phyloP scores from a whole-genome alignment of 2,329 filamentous ascomycete genomes.

The Orbilia oligospora region DNA sequence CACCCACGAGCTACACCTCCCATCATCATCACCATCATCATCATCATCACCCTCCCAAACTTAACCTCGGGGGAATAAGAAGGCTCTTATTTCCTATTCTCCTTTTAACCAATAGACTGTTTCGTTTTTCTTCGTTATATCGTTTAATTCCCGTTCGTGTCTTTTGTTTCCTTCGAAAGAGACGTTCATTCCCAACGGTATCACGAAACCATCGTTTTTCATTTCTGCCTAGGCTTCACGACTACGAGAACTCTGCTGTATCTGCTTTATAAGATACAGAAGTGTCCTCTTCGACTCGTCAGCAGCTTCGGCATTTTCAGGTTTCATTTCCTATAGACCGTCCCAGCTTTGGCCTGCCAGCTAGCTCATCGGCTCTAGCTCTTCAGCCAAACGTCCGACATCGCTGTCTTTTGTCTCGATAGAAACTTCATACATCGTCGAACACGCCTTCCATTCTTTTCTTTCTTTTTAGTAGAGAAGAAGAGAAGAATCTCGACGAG shows the following conservation, averaged over 20 bases:
- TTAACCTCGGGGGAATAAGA: conserved; percentile 54
- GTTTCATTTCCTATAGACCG: conserved; percentile 14
- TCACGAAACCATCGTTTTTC: conserved; percentile 44
- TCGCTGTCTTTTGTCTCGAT: conserved; percentile 19
- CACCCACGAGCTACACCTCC: conserved; percentile 45
- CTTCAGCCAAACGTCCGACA: conserved; percentile 12
- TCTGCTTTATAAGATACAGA: conserved; percentile 12
- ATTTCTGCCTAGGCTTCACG: conserved; percentile 31
- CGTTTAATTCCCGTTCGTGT: conserved; percentile 61
- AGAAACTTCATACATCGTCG: conserved; percentile 17
- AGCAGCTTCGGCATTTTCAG: conserved; percentile 12
- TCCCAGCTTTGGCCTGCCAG: conserved; percentile 18
- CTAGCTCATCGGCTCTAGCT: conserved; percentile 30
- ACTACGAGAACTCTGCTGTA: conserved; percentile 6
- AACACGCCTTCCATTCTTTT: conserved; percentile 33
- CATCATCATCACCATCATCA: conserved; percentile 29
- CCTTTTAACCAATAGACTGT: conserved; percentile 57
- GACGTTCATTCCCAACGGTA: conserved; percentile 60
- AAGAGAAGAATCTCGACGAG: conserved; percentile 50
- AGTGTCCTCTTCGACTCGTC: conserved; percentile 5
- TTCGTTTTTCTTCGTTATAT: conserved; percentile 57
- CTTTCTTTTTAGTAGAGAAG: conserved; percentile 33
- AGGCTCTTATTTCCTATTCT: conserved; percentile 50
- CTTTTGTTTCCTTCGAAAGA: conserved; percentile 61
- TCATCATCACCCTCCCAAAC: conserved; percentile 43